These are phyloP conservation scores for Aureobasidium sp. DNA, from an alignment of 2,329 filamentous ascomycete species.

Conservation along the genomic window DNA sequence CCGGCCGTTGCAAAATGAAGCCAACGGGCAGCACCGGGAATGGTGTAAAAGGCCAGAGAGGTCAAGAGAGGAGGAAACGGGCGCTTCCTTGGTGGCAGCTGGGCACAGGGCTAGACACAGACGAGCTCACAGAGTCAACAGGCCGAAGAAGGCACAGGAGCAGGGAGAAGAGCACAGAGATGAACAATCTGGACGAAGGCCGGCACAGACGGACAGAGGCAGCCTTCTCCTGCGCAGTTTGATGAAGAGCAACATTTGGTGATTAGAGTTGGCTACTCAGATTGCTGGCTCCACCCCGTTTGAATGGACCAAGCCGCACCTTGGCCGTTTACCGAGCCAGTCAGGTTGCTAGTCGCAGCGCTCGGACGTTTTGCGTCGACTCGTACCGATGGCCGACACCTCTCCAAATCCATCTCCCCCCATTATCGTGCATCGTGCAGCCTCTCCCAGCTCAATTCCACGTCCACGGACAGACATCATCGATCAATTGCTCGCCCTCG, in stretches of 20 bases:
- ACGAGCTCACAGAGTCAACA: not conserved
- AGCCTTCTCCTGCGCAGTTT: not conserved
- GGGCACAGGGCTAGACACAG: not conserved
- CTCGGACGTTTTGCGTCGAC: not conserved
- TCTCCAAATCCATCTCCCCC: constrained; percentile 10
- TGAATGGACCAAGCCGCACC: not conserved
- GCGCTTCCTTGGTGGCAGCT: not conserved
- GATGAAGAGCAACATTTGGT: constrained; percentile 14
- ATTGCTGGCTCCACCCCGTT: constrained; percentile 3
- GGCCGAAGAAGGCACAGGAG: not conserved
- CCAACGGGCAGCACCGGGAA: constrained; percentile 8
- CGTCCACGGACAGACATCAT: constrained; percentile 6
- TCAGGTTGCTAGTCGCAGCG: not conserved
- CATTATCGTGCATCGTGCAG: constrained; percentile 13
- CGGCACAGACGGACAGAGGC: not conserved
- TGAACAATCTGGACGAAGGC: not conserved
- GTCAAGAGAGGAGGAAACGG: not conserved
- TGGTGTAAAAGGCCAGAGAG: not conserved
- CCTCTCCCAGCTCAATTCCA: constrained; percentile 1
- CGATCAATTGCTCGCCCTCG: not conserved
- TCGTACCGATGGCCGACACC: not conserved
- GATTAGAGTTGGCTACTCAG: constrained; percentile 10
- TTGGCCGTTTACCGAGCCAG: constrained; percentile 12
- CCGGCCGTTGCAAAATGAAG: constrained; percentile 14
- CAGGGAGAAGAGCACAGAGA: not conserved